Percentiles rank a stretch among this genome's conserved stretches.
Conservation (phyloP, 78 protist species). For the Cavenderia fasciculata region DNA sequence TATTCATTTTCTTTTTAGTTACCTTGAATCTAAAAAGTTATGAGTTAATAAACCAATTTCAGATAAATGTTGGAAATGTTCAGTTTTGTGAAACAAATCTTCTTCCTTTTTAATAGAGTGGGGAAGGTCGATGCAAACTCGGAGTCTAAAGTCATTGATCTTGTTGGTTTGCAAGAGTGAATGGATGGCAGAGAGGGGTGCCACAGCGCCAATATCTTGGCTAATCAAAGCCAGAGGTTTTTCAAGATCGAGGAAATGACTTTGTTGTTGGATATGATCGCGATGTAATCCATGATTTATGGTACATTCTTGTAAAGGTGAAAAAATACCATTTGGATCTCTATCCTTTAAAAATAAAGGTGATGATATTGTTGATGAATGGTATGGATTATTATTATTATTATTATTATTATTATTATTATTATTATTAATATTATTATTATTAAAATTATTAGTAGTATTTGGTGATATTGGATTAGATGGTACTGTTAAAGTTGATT, state of each 20-base stretch:
- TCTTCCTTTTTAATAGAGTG: slow-evolving; percentile 32
- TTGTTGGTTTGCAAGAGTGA: background rate
- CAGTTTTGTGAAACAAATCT: slow-evolving; percentile 7
- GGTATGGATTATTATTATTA: no score
- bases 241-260: slow-evolving; percentile 45
- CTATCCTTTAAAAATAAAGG: background rate
- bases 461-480: background rate
- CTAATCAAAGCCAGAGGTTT: slow-evolving; percentile 57
- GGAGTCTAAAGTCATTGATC: background rate
- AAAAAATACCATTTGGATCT: background rate
- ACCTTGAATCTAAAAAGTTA: slow-evolving; percentile 50
- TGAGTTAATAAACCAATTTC: slow-evolving; percentile 53
- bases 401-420: no score
- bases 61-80: slow-evolving; percentile 19
- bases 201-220: slow-evolving; percentile 38
- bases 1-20: background rate
- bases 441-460: background rate
- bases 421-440: background rate
- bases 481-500: background rate
- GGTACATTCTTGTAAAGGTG: background rate
- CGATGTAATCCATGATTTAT: slow-evolving; percentile 11
- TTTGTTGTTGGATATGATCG: slow-evolving; percentile 5
- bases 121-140: slow-evolving; percentile 68
- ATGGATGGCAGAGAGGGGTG: slow-evolving; percentile 1
- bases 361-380: background rate